phyloP scores from a whole-genome alignment of 139 green algal genomes.

The Coelastrella sp. region DNA sequence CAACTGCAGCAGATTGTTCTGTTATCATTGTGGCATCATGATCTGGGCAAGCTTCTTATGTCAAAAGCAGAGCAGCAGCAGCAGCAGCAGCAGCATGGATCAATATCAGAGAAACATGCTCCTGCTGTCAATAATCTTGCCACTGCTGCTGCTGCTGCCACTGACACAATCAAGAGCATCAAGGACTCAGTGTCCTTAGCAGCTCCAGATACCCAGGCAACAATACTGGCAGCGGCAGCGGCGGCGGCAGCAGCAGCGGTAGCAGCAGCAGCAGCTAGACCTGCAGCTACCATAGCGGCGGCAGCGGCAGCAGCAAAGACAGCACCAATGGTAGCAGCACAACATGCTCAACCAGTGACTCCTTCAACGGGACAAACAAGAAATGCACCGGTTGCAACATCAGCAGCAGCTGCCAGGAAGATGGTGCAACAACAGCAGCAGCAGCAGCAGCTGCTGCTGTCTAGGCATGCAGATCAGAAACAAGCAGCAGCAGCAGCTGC shows the following conservation, averaged over 20 bases:
- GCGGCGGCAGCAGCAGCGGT: neutral
- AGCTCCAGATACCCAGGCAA: neutral
- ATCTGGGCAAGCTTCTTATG: neutral
- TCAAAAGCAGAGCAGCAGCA: neutral
- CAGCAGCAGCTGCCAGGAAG: neutral
- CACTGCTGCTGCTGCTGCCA: neutral
- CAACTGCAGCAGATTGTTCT: neutral
- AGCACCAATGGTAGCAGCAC: neutral
- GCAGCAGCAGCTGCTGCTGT: neutral
- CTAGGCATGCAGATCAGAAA: neutral
- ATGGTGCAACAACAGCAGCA: neutral
- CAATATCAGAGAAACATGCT: neutral
- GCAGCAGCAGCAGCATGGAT: neutral
- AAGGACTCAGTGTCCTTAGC: neutral
- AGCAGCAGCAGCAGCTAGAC: constrained; percentile 5
- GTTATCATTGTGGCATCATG: neutral
- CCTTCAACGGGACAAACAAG: too few relatives aligned
- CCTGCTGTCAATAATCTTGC: too few relatives aligned
- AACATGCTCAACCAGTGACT: too few relatives aligned
- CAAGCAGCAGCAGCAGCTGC: neutral
- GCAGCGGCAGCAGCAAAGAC: neutral
- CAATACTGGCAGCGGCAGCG: neutral
- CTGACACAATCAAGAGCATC: neutral
- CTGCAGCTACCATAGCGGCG: neutral
- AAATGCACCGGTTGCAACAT: neutral